Base-by-base conservation (phyloP, 192 early-diverging fungal species). In the Phycomyces nitens region DNA sequence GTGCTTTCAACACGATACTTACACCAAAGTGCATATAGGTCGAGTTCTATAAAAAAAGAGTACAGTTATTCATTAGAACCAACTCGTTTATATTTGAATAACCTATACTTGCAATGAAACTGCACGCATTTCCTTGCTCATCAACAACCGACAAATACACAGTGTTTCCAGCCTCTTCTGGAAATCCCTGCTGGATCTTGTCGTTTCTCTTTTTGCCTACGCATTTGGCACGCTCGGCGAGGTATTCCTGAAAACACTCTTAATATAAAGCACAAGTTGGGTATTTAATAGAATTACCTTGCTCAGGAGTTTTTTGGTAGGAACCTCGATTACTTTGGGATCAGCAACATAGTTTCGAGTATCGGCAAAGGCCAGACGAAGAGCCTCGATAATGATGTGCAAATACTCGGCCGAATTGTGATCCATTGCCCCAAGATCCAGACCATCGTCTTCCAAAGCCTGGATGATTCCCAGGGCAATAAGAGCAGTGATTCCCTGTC, bases 301-400 rank as follows among this genome's bases (percentile, higher is more conserved):
- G 20, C 60, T 71, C 16, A 91, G 70, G n/a, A 91, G 67, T 26
- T 71, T 65, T 23, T 81, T 56, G 24, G 80, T 75, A 22, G 88
- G 85, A 34, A 75, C 66, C 16, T 60, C 15, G 15, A 71, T 64
- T 50, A 73, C 67, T 3, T 81, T 79, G 21, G 88, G 89, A 65
- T 93, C 91, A 26, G 83, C 73, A 12, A 93, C 81, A 65, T 79
- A 84, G 49, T 72, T 72, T 40, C 76, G 76, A n/a, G 82, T 76
- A 64, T 93, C 91, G 1, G 86, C 88, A 85, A 93, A 93, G 5
- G 89, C 88, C n/a, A 92, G 56, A 0, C 88, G 74, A 56, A 92
- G 67, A 14, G 78, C 77, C 62, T 91, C 89, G 21, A 89, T 89
- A 0, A 92, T 16, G 12, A 79, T 57, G 58, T 93, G 89, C 20